phyloP scores from a whole-genome alignment of 1,284 basidiomycete species.

The Rhodotorula sp. region DNA sequence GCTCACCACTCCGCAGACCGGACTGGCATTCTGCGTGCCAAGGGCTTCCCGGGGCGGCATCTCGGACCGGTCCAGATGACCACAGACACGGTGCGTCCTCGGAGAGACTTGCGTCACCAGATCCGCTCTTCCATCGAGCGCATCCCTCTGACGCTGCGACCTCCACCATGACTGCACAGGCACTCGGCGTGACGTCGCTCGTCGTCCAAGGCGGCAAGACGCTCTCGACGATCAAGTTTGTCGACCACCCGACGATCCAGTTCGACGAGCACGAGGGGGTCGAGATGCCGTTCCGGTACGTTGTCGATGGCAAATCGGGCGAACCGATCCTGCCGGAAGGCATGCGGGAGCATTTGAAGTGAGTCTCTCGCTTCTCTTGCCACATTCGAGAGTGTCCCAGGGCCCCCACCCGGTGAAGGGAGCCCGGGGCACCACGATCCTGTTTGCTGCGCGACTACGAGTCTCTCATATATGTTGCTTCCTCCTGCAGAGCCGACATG shows the following conservation, averaged over 20 bases:
- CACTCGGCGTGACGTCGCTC: constrained; percentile 84
- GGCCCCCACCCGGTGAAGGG: too few relatives aligned
- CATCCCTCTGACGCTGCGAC: too few relatives aligned
- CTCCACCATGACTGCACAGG: constrained; percentile 46
- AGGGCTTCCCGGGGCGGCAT: constrained; percentile 82
- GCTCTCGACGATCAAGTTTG: constrained; percentile 68
- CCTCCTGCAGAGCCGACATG: constrained; percentile 61
- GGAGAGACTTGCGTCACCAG: background rate
- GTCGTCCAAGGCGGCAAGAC: constrained; percentile 71
- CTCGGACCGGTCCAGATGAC: constrained; percentile 90
- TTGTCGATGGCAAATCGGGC: constrained; percentile 49
- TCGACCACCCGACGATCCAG: constrained; percentile 77
- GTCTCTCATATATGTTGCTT: too few relatives aligned
- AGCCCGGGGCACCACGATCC: too few relatives aligned
- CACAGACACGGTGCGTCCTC: constrained; percentile 54
- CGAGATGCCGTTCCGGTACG: constrained; percentile 56
- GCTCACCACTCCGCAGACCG: constrained; percentile 46
- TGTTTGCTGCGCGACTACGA: too few relatives aligned
- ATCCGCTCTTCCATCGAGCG: background rate
- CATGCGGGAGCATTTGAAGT: constrained; percentile 75
- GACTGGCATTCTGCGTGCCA: constrained; percentile 77
- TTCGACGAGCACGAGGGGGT: constrained; percentile 82
- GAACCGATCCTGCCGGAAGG: constrained; percentile 77
- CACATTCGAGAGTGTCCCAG: too few relatives aligned
- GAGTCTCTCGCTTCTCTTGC: background rate